Evolutionary conservation across 2,329 filamentous ascomycete species (phyloP).

Genomic region (Penicillium olsonii): DNA sequence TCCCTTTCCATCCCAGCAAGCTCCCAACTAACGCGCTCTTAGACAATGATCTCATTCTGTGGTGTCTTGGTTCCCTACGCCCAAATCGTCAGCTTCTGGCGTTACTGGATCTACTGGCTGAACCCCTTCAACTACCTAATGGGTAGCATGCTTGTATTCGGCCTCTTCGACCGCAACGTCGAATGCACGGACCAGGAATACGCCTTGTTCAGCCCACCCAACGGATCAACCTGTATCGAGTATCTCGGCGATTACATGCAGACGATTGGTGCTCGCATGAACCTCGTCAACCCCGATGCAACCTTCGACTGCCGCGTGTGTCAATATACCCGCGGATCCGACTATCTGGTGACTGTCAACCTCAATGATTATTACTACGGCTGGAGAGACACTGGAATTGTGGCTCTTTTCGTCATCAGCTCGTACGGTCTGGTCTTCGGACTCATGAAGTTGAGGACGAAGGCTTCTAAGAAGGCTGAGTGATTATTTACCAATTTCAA

Average conservation of each 20-base stretch:
- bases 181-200: conserved; percentile 27
- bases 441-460: conserved; percentile 40
- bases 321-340: conserved; percentile 58
- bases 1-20: background rate
- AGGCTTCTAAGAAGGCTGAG: conserved; percentile 37
- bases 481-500: conserved; percentile 7
- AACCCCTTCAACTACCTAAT: conserved; percentile 37
- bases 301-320: conserved; percentile 61
- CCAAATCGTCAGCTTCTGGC: conserved; percentile 34
- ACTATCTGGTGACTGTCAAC: conserved; percentile 63
- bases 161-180: conserved; percentile 25
- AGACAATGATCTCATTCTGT: conserved; percentile 32
- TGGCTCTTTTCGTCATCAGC: conserved; percentile 56
- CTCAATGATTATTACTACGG: conserved; percentile 63
- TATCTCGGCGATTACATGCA: conserved; percentile 59
- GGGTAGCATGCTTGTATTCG: conserved; percentile 31
- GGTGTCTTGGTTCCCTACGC: conserved; percentile 33
- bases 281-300: conserved; percentile 62
- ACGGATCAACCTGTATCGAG: conserved; percentile 55
- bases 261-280: conserved; percentile 49
- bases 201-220: conserved; percentile 35
- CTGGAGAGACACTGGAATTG: conserved; percentile 65
- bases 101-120: conserved; percentile 36
- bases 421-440: conserved; percentile 53
- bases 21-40: background rate